phyloP scores from a whole-genome alignment of 805 yeast genomes.

The Dipodascus albidus region DNA sequence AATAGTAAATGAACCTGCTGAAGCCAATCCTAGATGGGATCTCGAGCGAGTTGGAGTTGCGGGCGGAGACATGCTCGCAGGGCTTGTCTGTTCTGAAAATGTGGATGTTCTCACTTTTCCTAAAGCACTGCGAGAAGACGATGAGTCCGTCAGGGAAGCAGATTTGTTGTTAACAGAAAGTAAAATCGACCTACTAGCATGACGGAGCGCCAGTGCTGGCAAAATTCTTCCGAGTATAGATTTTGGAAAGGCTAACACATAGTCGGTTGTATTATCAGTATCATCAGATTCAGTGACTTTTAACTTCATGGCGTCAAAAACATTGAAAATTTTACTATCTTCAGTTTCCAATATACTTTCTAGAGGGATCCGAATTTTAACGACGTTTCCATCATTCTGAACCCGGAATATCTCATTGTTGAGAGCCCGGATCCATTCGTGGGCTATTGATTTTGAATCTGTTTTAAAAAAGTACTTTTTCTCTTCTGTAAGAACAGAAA shows the following conservation, averaged over 20 bases:
- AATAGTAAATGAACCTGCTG: neutral
- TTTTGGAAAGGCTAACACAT: constrained; percentile 53
- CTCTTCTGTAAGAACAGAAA: constrained; percentile 46
- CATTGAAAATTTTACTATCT: constrained; percentile 41
- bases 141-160: neutral
- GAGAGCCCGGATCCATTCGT: constrained; percentile 66
- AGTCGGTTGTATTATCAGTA: constrained; percentile 49
- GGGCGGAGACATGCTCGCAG: neutral
- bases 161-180: neutral
- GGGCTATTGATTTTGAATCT: constrained; percentile 61
- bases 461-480: constrained; percentile 56
- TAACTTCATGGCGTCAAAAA: constrained; percentile 45
- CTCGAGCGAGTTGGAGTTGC: neutral
- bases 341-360: constrained; percentile 53
- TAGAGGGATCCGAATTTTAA: constrained; percentile 66
- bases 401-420: constrained; percentile 70
- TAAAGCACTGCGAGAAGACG: neutral
- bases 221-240: constrained; percentile 17
- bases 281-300: constrained; percentile 46
- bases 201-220: constrained; percentile 8
- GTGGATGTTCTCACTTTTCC: neutral
- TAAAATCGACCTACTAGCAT: neutral
- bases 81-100: neutral
- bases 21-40: neutral
- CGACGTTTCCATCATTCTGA: constrained; percentile 58